Conservation (phyloP, 331 rosid species). For the Pyracantha coccinea region DNA sequence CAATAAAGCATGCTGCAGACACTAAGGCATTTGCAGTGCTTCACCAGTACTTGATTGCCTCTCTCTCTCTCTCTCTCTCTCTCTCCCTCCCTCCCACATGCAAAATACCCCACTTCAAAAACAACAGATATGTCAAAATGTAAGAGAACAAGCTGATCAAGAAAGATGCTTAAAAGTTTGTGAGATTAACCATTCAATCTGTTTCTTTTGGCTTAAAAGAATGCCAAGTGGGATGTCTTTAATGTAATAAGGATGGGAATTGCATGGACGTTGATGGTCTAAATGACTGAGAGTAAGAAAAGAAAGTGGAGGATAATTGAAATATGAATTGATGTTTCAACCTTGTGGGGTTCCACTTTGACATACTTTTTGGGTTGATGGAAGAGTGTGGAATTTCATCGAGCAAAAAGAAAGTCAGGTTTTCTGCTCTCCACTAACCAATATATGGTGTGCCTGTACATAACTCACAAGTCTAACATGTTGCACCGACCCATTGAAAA, state of each 20-base stretch:
- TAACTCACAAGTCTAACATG: neutral
- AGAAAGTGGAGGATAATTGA: constrained; percentile 17
- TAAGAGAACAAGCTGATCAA: constrained; percentile 20
- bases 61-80: neutral
- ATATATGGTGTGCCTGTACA: constrained; percentile 2
- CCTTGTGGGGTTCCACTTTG: constrained; percentile 51
- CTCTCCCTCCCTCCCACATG: too few relatives aligned
- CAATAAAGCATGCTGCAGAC: neutral
- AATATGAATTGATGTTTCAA: constrained; percentile 30
- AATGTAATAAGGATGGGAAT: constrained; percentile 8
- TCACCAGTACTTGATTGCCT: neutral
- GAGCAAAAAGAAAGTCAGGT: constrained; percentile 16
- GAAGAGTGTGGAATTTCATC: constrained; percentile 34
- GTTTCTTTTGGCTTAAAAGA: neutral
- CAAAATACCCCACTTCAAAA: neutral
- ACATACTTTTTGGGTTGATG: constrained; percentile 6
- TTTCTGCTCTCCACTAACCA: constrained; percentile 30
- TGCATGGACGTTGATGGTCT: constrained; percentile 38
- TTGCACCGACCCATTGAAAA: neutral
- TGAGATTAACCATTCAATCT: neutral
- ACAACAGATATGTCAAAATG: neutral
- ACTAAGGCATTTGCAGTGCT: neutral
- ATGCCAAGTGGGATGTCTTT: constrained; percentile 10
- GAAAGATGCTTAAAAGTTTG: constrained; percentile 4
- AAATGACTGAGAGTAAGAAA: constrained; percentile 13